Conservation (phyloP, 257 asterid species). For the Solanum chiquidenum region DNA sequence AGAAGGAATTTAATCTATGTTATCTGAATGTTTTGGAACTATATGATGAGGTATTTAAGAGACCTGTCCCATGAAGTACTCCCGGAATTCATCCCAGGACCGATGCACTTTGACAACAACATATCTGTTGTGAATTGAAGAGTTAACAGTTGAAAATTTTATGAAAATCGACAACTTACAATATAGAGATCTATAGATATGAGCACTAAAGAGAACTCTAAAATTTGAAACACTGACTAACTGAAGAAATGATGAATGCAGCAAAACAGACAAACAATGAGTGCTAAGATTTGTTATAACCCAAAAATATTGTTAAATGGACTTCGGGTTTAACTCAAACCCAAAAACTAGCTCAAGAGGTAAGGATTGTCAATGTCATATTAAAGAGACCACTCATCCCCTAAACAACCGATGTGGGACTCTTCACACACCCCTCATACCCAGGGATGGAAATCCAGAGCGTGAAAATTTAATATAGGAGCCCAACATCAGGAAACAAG, state of each 20-base stretch:
- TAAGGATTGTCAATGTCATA: background rate
- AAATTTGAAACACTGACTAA: background rate
- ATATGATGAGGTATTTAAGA: background rate
- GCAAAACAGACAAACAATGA: background rate
- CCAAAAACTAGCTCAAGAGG: background rate
- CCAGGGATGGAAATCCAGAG: background rate
- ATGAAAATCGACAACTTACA: background rate
- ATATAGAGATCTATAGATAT: background rate
- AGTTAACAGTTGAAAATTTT: conserved; percentile 29
- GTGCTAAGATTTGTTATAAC: background rate
- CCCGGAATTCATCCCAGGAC: conserved; percentile 84
- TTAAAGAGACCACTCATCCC: background rate
- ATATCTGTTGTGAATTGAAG: conserved; percentile 41
- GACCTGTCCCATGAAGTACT: conserved; percentile 75
- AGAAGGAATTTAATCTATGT: background rate
- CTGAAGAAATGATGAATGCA: background rate
- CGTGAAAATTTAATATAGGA: background rate
- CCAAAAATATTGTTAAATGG: background rate
- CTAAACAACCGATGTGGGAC: background rate
- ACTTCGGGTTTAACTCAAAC: background rate
- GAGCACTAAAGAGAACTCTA: background rate
- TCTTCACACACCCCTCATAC: background rate
- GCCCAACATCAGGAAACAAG: background rate
- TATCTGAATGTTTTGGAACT: background rate
- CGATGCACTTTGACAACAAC: conserved; percentile 83